Conservation (phyloP, 768 basidiomycete genomes). For the Dioszegia hungarica region DNA sequence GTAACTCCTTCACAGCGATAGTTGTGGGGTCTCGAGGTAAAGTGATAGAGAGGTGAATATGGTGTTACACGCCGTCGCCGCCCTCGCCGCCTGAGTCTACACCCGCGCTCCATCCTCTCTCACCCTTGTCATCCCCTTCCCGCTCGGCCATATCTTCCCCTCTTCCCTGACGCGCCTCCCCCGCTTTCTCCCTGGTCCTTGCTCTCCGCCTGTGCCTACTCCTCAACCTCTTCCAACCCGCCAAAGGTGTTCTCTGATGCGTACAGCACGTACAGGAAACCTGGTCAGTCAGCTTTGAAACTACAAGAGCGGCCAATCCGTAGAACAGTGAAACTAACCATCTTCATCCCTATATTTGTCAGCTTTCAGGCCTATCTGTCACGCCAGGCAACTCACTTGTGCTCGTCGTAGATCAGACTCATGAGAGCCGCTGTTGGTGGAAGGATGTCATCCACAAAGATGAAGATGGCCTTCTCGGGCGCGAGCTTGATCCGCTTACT, state of each 20-base stretch:
- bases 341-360: constrained; percentile 76
- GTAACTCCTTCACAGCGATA: not conserved
- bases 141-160: not conserved
- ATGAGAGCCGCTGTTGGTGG: constrained; percentile 97
- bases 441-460: constrained; percentile 97
- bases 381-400: constrained; percentile 67
- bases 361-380: not conserved
- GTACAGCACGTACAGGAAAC: constrained; percentile 97
- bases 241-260: constrained; percentile 98
- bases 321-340: constrained; percentile 42
- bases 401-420: constrained; percentile 99
- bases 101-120: not conserved
- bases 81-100: not conserved
- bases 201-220: not conserved
- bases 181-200: not conserved
- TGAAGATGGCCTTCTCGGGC: constrained; percentile 99
- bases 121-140: not conserved
- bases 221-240: constrained; percentile 17
- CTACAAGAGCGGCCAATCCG: not conserved
- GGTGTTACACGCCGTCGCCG: not conserved
- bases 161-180: not conserved
- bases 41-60: not conserved
- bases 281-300: constrained; percentile 10
- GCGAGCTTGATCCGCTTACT: constrained; percentile 99
- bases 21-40: not conserved